A percentile compares a stretch with the other conserved stretches of the same genome.
Evolutionary conservation across 495 filamentous ascomycete species (phyloP).

Genomic region (Aspergillus ostianus): DNA sequence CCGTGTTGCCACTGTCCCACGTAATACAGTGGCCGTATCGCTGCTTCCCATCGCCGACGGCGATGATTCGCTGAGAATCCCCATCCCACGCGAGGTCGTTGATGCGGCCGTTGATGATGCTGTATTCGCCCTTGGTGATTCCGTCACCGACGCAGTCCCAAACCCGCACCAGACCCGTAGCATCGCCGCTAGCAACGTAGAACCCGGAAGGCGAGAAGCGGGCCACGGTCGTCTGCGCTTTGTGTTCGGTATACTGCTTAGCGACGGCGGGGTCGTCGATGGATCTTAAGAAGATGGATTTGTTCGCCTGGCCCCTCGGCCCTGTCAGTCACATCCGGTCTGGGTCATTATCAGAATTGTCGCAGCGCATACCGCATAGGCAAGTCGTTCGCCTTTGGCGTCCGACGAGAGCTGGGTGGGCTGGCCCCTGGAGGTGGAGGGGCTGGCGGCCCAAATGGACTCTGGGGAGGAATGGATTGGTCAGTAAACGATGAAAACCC

Average conservation of each 20-base stretch:
- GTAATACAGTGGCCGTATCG: constrained; percentile 92
- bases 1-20: constrained; percentile 91
- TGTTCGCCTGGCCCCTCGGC: constrained; percentile 68
- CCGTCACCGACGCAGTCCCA: constrained; percentile 73
- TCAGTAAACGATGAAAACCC: background rate
- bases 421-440: constrained; percentile 79
- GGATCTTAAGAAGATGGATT: constrained; percentile 90
- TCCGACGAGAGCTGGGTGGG: constrained; percentile 90
- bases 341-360: background rate
- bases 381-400: constrained; percentile 86
- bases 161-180: constrained; percentile 76
- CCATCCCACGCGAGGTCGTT: constrained; percentile 98
- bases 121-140: constrained; percentile 75
- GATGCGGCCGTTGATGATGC: constrained; percentile 90
- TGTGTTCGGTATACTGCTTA: constrained; percentile 90
- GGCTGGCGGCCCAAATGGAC: constrained; percentile 71
- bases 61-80: constrained; percentile 92
- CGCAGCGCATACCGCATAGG: constrained; percentile 73
- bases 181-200: constrained; percentile 93
- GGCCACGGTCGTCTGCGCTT: constrained; percentile 81
- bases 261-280: constrained; percentile 82
- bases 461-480: constrained; percentile 41
- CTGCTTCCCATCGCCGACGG: constrained; percentile 92
- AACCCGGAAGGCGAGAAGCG: constrained; percentile 93
- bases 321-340: constrained; percentile 11